Evolutionary conservation across 164 flowering plant species (phyloP).

Genomic region (Magnolia kwangsiensis): DNA sequence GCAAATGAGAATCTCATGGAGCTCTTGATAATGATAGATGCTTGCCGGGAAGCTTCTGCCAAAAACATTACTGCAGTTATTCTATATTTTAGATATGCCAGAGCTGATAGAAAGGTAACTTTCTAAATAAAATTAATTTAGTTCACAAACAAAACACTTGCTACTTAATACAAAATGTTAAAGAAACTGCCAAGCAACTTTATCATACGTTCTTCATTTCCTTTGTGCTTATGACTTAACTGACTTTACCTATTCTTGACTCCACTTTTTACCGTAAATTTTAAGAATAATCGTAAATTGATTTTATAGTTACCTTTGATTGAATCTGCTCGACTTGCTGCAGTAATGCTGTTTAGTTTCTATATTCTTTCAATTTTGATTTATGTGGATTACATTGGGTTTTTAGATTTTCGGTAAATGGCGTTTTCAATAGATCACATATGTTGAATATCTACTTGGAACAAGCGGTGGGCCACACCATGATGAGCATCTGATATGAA

Average conservation of each 20-base stretch:
- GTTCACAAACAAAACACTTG: neutral
- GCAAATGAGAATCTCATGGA: slow-evolving; percentile 99
- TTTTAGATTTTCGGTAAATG: too few species aligned
- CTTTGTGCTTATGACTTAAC: neutral
- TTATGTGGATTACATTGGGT: too few species aligned
- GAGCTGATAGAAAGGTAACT: slow-evolving; percentile 96
- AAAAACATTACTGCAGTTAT: slow-evolving; percentile 96
- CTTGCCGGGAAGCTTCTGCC: slow-evolving; percentile 96
- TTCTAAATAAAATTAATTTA: neutral
- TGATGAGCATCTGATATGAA: too few species aligned
- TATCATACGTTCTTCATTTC: neutral
- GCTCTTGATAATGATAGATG: slow-evolving; percentile 90
- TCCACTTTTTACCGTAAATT: neutral
- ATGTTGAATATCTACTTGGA: too few species aligned
- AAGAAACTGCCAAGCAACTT: neutral
- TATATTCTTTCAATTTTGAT: too few species aligned
- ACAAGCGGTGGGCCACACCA: too few species aligned
- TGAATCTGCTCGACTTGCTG: neutral
- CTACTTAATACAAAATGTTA: neutral
- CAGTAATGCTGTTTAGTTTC: neutral
- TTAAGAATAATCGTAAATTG: neutral
- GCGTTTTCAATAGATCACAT: too few species aligned
- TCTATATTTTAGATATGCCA: slow-evolving; percentile 98
- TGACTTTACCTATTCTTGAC: neutral
- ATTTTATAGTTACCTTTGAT: neutral